phyloP scores from a whole-genome alignment of 768 basidiomycete genomes.

The Mycena vulgaris region DNA sequence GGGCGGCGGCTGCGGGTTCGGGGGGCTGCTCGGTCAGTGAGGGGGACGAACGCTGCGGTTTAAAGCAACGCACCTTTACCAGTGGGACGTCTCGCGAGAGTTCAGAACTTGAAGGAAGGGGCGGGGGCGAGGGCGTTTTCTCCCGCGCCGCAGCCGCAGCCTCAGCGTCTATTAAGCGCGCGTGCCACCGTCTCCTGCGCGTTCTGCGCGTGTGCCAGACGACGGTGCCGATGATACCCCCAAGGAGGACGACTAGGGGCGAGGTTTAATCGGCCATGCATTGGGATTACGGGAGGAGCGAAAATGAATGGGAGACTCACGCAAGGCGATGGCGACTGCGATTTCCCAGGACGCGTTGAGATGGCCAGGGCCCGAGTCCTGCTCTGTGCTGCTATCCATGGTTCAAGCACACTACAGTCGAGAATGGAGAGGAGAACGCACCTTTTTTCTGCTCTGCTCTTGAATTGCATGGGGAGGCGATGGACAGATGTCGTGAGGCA shows the following conservation, averaged over 20 bases:
- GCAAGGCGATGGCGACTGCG: conserved; percentile 18
- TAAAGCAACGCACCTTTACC: conserved; percentile 10
- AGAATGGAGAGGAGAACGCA: background rate
- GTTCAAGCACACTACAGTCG: background rate
- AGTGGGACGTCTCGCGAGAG: conserved; percentile 3
- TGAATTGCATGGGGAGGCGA: conserved; percentile 12
- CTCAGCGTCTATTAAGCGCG: conserved; percentile 1
- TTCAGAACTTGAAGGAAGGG: too few relatives aligned
- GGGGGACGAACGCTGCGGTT: too few relatives aligned
- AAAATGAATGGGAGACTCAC: conserved; percentile 13
- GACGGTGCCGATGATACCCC: conserved; percentile 9
- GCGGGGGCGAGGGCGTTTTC: background rate
- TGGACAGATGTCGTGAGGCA: background rate
- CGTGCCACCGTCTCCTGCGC: background rate
- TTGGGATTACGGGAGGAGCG: background rate
- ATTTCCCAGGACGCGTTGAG: conserved; percentile 27
- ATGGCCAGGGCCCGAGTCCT: background rate
- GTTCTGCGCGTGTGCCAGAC: conserved; percentile 25
- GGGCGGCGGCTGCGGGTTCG: conserved; percentile 7
- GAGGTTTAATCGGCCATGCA: too few relatives aligned
- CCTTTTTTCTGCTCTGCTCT: conserved; percentile 14
- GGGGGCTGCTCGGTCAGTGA: background rate
- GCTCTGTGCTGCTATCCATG: background rate
- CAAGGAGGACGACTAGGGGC: conserved; percentile 20
- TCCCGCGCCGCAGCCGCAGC: background rate